These are phyloP conservation scores for Parathielavia appendiculata DNA, from an alignment of 495 filamentous ascomycete species.

Conservation along the genomic window DNA sequence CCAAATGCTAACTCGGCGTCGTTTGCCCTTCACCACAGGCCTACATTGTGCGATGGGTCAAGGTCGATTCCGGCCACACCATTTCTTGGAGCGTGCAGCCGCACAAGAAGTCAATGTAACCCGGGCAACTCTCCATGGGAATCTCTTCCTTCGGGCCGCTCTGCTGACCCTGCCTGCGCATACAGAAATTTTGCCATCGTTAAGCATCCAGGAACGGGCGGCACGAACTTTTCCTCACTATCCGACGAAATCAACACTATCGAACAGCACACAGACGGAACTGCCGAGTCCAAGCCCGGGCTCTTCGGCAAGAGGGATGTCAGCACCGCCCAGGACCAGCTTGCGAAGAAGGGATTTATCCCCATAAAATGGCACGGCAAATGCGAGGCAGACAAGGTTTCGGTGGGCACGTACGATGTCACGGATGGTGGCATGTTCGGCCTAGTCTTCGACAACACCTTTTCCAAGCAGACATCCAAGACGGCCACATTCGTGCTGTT, in stretches of 20 bases:
- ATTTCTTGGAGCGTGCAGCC: conserved; percentile 98
- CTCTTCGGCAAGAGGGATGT: conserved; percentile 46
- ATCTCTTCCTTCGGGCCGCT: background rate
- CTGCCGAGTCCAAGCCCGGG: conserved; percentile 33
- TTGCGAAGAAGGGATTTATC: conserved; percentile 79
- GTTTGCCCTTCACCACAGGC: conserved; percentile 52
- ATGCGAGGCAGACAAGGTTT: conserved; percentile 94
- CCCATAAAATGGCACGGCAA: conserved; percentile 85
- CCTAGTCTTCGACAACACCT: conserved; percentile 97
- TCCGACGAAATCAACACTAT: conserved; percentile 40
- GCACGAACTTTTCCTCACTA: conserved; percentile 50
- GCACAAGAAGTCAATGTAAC: conserved; percentile 87
- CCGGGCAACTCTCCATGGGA: background rate
- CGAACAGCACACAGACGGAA: conserved; percentile 43
- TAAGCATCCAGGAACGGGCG: conserved; percentile 79
- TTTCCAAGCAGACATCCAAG: conserved; percentile 92
- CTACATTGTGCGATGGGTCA: conserved; percentile 96
- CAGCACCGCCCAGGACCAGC: conserved; percentile 69
- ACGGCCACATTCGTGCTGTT: conserved; percentile 90
- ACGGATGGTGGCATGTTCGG: conserved; percentile 88
- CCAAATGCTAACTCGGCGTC: conserved; percentile 9
- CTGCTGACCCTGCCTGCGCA: conserved; percentile 7
- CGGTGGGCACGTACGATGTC: conserved; percentile 84
- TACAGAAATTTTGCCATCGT: conserved; percentile 87
- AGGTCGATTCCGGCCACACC: conserved; percentile 79